A percentile compares a stretch with the other conserved stretches of the same genome.
phyloP scores from a whole-genome alignment of 495 filamentous ascomycete genomes.

The Bombardia bombarda region DNA sequence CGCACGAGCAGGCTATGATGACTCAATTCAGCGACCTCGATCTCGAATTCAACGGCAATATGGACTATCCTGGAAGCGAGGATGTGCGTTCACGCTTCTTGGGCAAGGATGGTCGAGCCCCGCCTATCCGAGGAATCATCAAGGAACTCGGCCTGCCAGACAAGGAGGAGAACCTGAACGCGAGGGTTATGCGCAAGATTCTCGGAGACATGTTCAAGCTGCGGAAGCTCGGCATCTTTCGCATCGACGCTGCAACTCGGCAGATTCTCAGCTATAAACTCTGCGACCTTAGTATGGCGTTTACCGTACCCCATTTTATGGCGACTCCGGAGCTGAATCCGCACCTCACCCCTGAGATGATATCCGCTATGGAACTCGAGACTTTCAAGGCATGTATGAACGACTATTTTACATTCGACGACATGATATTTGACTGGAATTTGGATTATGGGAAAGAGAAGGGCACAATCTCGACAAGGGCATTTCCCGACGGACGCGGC shows the following conservation, averaged over 20 bases:
- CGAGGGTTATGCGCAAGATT: background rate
- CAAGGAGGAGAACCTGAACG: background rate
- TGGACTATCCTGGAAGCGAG: background rate
- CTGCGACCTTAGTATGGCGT: slow-evolving; percentile 1
- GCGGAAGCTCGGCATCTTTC: background rate
- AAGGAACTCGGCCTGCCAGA: background rate
- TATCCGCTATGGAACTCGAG: background rate
- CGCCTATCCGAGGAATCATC: background rate
- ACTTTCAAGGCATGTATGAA: background rate
- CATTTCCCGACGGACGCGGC: background rate
- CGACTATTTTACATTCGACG: background rate
- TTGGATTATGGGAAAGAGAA: background rate
- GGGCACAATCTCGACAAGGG: background rate
- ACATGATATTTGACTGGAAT: background rate
- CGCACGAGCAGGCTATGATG: background rate
- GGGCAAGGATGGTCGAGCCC: background rate
- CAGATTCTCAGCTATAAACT: background rate
- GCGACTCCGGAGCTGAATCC: background rate
- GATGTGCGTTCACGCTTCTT: background rate
- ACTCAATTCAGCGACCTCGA: background rate
- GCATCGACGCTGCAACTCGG: background rate
- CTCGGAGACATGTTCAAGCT: background rate
- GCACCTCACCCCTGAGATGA: background rate
- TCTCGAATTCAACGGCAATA: background rate
- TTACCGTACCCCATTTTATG: background rate